Percentiles rank a stretch among this genome's conserved stretches.
phyloP scores from a whole-genome alignment of 2,329 filamentous ascomycete genomes.

The Stachybotrys chlorohalonatus region DNA sequence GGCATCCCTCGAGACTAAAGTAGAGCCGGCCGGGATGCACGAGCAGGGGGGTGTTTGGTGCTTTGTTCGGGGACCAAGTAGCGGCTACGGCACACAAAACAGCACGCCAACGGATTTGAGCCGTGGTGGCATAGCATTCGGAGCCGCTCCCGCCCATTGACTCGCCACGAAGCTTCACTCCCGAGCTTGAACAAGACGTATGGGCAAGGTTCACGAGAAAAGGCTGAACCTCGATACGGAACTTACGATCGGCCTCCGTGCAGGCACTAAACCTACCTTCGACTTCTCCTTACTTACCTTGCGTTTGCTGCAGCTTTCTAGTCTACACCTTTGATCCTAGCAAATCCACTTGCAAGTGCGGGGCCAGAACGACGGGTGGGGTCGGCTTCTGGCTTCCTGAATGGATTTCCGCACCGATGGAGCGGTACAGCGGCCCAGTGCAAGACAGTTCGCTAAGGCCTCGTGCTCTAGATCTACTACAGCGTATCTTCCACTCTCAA shows the following conservation, averaged over 20 bases:
- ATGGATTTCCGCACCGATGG: conserved; percentile 12
- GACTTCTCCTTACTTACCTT: neutral
- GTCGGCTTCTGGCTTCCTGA: neutral
- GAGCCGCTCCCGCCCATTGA: neutral
- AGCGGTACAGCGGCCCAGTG: conserved; percentile 6
- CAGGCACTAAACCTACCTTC: neutral
- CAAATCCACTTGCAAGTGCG: conserved; percentile 3
- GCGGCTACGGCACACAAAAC: too few species aligned
- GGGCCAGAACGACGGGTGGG: conserved; percentile 1
- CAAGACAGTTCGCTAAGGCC: conserved; percentile 12
- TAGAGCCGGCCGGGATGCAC: neutral
- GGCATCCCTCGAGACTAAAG: neutral
- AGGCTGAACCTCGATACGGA: neutral
- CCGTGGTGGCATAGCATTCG: neutral
- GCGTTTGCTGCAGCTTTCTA: neutral
- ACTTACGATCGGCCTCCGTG: neutral
- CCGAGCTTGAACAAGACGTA: neutral
- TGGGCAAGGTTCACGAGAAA: neutral
- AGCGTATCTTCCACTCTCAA: conserved; percentile 8
- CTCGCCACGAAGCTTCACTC: neutral
- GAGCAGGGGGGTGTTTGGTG: neutral
- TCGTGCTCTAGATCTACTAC: conserved; percentile 18
- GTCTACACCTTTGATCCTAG: neutral
- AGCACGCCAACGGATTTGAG: too few species aligned
- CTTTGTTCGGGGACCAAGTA: too few species aligned